A percentile compares a stretch with the other conserved stretches of the same genome.
These are phyloP conservation scores for Blastomyces emzantsi DNA, from an alignment of 2,329 filamentous ascomycete genomes.

Conservation along the genomic window DNA sequence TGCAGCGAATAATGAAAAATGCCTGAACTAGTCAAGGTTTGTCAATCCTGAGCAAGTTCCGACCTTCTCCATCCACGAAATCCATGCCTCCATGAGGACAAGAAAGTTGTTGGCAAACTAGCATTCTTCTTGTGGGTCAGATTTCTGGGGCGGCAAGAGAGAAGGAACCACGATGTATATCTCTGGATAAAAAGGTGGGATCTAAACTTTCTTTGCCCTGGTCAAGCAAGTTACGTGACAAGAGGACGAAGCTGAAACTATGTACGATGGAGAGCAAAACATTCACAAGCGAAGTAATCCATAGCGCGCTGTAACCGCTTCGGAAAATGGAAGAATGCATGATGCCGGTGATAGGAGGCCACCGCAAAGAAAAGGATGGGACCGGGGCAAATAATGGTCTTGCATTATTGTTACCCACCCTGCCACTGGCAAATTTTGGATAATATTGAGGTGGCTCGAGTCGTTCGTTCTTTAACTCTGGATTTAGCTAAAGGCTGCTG, in stretches of 20 bases:
- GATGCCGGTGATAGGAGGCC: not conserved
- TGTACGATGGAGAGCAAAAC: not conserved
- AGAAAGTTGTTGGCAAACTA: not conserved
- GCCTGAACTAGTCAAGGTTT: not conserved
- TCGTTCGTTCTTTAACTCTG: not conserved
- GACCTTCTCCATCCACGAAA: not conserved
- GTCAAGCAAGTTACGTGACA: too few relatives aligned
- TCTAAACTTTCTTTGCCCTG: too few relatives aligned
- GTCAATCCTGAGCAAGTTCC: not conserved
- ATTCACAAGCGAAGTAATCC: not conserved
- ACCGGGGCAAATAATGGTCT: not conserved
- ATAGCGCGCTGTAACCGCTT: not conserved
- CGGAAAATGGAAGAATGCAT: not conserved
- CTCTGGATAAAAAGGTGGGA: too few relatives aligned
- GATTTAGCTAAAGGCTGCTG: conserved; percentile 2
- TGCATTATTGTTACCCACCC: not conserved
- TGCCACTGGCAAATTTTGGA: not conserved
- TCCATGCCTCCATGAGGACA: not conserved
- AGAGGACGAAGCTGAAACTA: too few relatives aligned
- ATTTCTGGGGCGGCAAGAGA: not conserved
- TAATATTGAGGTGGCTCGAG: not conserved
- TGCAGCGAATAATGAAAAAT: not conserved
- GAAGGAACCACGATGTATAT: too few relatives aligned
- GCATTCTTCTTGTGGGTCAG: not conserved
- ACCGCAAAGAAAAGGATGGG: not conserved